phyloP scores from a whole-genome alignment of 2,329 filamentous ascomycete species.

The Colletotrichum orchidophilum region DNA sequence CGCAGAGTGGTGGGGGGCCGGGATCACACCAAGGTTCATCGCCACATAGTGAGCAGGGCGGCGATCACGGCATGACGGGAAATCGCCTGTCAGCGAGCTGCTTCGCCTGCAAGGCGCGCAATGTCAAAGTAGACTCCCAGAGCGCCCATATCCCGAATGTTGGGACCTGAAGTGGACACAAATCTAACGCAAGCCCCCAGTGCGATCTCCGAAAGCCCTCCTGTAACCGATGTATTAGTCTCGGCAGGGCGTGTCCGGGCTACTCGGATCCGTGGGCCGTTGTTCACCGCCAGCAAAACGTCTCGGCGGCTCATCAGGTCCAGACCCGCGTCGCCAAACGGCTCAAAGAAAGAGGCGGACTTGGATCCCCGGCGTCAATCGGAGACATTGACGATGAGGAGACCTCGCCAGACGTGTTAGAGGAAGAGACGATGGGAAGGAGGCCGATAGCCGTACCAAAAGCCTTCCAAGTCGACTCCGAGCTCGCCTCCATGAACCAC shows the following conservation, averaged over 20 bases:
- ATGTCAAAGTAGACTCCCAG: constrained; percentile 13
- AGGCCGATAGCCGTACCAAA: not conserved
- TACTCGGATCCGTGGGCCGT: constrained; percentile 51
- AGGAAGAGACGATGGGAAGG: not conserved
- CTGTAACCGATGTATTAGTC: constrained; percentile 51
- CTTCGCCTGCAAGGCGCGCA: constrained; percentile 25
- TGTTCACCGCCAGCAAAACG: constrained; percentile 37
- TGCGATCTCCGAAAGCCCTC: constrained; percentile 50
- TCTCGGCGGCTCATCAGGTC: constrained; percentile 8
- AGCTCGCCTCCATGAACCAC: constrained; percentile 6
- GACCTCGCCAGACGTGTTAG: not conserved
- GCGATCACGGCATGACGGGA: constrained; percentile 34
- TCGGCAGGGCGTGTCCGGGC: constrained; percentile 50
- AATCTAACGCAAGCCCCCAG: constrained; percentile 35
- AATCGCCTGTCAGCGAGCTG: constrained; percentile 17
- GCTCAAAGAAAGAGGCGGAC: constrained; percentile 10
- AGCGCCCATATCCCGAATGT: not conserved
- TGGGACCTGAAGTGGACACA: not conserved
- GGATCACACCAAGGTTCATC: not conserved
- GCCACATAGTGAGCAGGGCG: not conserved
- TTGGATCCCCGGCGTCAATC: not conserved
- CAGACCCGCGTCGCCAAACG: constrained; percentile 17
- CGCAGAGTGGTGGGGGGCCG: not conserved
- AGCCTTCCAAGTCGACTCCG: not conserved
- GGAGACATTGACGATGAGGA: not conserved